These are phyloP conservation scores for Malassezia yamatoensis DNA, from an alignment of 1,284 basidiomycete species.

Conservation along the genomic window DNA sequence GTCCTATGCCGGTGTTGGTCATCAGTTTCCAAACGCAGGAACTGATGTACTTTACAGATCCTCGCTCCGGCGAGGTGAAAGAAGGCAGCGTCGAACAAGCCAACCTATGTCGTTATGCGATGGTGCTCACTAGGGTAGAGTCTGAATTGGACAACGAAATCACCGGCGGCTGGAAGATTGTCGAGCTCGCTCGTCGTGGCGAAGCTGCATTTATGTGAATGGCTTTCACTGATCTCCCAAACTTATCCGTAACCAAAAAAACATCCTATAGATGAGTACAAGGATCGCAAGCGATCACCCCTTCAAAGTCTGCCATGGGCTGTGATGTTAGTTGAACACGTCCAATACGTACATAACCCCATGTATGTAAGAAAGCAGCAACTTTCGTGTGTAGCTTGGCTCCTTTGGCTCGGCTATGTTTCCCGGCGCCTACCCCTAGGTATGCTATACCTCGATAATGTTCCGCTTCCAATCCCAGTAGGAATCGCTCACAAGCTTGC, in stretches of 20 bases:
- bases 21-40: constrained; percentile 90
- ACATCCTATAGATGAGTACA: constrained; percentile 56
- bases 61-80: constrained; percentile 69
- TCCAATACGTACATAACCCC: constrained; percentile 51
- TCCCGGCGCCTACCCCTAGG: constrained; percentile 84
- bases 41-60: constrained; percentile 79
- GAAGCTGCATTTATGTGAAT: constrained; percentile 18
- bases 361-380: constrained; percentile 76
- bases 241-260: too few relatives aligned
- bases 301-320: constrained; percentile 86
- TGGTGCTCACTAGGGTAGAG: constrained; percentile 76
- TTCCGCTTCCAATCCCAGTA: constrained; percentile 68
- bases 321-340: constrained; percentile 52
- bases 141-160: constrained; percentile 58
- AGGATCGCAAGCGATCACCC: constrained; percentile 75
- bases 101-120: constrained; percentile 84
- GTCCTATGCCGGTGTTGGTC: constrained; percentile 74
- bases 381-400: constrained; percentile 72
- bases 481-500: constrained; percentile 78
- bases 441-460: constrained; percentile 63
- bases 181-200: constrained; percentile 60
- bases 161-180: constrained; percentile 94
- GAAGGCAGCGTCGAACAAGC: constrained; percentile 81
- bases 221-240: too few relatives aligned
- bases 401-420: constrained; percentile 67